Percentiles rank a stretch among this genome's conserved stretches.
phyloP scores from a whole-genome alignment of 1,284 basidiomycete species.

The Austroboletus novae-zelandiae region DNA sequence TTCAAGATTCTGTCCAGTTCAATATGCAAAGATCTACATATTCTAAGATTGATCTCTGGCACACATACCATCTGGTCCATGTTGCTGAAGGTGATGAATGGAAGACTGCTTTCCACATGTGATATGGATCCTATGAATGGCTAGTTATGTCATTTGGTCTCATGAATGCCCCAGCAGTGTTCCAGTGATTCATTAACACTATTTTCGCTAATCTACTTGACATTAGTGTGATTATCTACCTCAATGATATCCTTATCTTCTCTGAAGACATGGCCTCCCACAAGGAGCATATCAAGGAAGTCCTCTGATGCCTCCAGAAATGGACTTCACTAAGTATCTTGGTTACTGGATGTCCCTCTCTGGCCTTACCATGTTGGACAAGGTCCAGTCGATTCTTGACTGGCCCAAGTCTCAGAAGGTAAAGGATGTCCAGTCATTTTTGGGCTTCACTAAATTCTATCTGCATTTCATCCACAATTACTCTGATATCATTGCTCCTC shows the following conservation, averaged over 20 bases:
- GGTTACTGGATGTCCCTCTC: not conserved
- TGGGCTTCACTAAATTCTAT: no score
- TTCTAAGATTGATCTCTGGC: not conserved
- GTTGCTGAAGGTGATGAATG: no score
- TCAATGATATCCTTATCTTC: not conserved
- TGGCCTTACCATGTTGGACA: no score
- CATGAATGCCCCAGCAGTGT: no score
- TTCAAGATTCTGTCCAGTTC: no score
- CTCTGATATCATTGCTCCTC: not conserved
- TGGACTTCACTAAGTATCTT: constrained; percentile 28
- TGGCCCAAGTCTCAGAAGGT: not conserved
- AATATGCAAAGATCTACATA: not conserved
- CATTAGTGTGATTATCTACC: not conserved
- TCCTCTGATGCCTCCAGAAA: constrained; percentile 27
- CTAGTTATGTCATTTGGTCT: not conserved
- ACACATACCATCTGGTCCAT: no score
- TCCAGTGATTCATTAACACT: not conserved
- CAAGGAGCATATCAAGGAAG: no score
- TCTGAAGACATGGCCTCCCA: no score
- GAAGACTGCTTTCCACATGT: not conserved
- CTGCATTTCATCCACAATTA: no score
- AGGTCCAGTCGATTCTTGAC: not conserved
- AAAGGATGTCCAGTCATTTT: not conserved
- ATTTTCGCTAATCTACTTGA: not conserved
- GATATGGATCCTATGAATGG: not conserved